Evolutionary conservation across 257 asterid genomes (phyloP).

Genomic region (Jaltomata sinuosa): DNA sequence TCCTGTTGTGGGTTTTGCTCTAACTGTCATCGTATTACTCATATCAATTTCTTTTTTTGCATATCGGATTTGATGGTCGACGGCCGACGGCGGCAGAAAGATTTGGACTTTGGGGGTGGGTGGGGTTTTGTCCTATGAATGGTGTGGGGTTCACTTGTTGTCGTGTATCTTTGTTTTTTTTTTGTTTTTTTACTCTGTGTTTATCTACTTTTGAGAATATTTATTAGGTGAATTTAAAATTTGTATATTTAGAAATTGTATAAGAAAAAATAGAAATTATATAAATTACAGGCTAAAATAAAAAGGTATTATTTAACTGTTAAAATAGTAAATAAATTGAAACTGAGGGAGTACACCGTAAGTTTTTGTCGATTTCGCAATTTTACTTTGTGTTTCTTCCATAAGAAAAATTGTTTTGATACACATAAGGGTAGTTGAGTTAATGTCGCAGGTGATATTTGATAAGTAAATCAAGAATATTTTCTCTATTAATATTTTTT

Average conservation of each 20-base stretch:
- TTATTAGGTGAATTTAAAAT: too few relatives aligned
- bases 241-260: too few relatives aligned
- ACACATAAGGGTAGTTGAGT: neutral
- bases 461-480: too few relatives aligned
- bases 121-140: neutral
- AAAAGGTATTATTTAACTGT: neutral
- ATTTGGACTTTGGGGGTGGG: neutral
- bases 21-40: conserved; percentile 59
- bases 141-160: neutral
- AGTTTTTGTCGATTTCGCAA: neutral
- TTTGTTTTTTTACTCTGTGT: neutral
- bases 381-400: neutral
- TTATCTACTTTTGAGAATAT: neutral
- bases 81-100: neutral
- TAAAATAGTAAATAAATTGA: too few relatives aligned
- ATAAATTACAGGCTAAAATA: neutral
- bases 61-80: neutral
- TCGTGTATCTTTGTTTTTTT: neutral
- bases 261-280: neutral
- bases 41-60: conserved; percentile 42
- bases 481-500: too few relatives aligned
- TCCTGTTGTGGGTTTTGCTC: conserved; percentile 45
- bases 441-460: neutral
- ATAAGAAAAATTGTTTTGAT: too few relatives aligned
- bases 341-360: too few relatives aligned